Evolutionary conservation across 1,139 yeast species (phyloP), one percentile per base, ranked within the genome.

Genomic region (Debaryomycetaceae sp.): DNA sequence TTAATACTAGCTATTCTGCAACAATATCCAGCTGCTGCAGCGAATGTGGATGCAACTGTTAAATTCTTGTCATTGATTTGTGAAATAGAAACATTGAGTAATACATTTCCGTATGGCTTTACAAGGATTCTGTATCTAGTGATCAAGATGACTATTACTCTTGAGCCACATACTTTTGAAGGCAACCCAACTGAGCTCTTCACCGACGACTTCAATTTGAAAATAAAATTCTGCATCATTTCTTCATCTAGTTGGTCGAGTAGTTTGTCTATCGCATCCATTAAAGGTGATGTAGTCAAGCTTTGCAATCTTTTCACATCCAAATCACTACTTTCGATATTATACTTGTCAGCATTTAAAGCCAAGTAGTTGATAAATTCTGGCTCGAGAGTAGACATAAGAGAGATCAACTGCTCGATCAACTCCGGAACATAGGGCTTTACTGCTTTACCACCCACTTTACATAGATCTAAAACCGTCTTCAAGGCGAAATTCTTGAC

Each of bases 301-400:
- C 87, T 80, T 48, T 82, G 85, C 48, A 86, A 68, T 56, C 98
- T 76, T 42, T 83, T 82, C 0, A 88, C 82, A 64, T 93, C 98
- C 50, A 91, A 80, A 37, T 82, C 87, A 49, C 79, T 78, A 20
- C 81, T 72, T 41, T 84, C 83, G 47, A 90, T 63, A 42, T 90
- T 89, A 58, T 85, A 89, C 61, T 90, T 93, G 49, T 84, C 91
- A 0, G 98, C 97, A 66, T 93, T 91, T 51, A 93, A 72, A 0
- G 95, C 82, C 49, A 93, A 67, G 56, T 90, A 93, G 59, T 93
- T 91, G 53, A 89, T 79, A 3, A 87, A 83, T 59, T 91, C 97
- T 0, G 98, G 98, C 57, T 93, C 99, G 41, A 93, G 69, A 0
- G 95, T 85, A 0, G 97, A 87, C 81, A 93, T 82, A 50, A 89